phyloP scores from a whole-genome alignment of 345 rosid species.

The Dipteronia sinensis region DNA sequence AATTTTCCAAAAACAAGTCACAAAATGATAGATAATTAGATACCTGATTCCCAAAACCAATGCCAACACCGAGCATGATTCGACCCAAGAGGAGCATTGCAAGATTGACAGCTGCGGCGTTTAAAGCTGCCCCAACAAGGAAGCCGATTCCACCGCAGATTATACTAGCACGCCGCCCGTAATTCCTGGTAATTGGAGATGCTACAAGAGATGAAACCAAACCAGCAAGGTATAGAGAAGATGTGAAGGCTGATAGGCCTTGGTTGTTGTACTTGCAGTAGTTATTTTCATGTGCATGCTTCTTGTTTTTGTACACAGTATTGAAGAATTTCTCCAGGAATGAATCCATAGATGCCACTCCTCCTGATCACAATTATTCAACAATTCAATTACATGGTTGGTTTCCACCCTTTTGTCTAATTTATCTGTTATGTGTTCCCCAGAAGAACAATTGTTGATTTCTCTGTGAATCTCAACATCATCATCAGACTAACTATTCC shows the following conservation, averaged over 20 bases:
- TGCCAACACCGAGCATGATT: constrained; percentile 90
- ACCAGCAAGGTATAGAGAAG: constrained; percentile 92
- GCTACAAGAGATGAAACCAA: constrained; percentile 79
- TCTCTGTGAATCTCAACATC: no score
- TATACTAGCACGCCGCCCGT: constrained; percentile 83
- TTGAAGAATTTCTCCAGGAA: constrained; percentile 78
- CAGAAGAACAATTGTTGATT: no score
- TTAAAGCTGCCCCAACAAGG: constrained; percentile 66
- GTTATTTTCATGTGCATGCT: constrained; percentile 79
- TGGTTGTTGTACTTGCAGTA: constrained; percentile 90
- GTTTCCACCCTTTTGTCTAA: background rate
- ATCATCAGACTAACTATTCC: no score
- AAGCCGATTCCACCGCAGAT: constrained; percentile 85
- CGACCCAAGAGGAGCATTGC: constrained; percentile 83
- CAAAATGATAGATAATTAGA: no score
- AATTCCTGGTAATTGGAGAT: constrained; percentile 68
- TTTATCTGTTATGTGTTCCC: no score
- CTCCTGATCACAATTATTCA: constrained; percentile 50
- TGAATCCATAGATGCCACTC: constrained; percentile 85
- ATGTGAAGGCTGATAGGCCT: constrained; percentile 81
- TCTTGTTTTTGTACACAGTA: constrained; percentile 59
- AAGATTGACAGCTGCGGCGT: constrained; percentile 67
- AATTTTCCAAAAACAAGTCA: background rate
- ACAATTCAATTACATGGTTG: background rate
- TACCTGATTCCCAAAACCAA: constrained; percentile 99